Evolutionary conservation across 2,329 filamentous ascomycete genomes (phyloP).

Genomic region (Microdochium nivale): DNA sequence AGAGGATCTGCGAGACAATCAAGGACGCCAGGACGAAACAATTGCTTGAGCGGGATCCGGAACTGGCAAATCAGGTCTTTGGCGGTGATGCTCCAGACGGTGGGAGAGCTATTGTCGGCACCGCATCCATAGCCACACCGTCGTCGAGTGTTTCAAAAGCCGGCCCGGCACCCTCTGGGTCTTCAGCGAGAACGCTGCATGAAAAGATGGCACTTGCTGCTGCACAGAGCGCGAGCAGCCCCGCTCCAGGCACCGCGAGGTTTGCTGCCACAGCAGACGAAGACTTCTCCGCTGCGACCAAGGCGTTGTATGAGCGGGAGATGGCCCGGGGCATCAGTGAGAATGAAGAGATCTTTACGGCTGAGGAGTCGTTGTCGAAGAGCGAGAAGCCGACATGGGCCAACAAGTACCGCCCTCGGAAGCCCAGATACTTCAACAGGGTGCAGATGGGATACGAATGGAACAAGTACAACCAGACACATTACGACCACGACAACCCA

Average conservation of each 20-base stretch:
- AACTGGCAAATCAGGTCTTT: conserved; percentile 33
- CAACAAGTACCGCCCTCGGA: conserved; percentile 77
- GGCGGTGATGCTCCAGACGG: conserved; percentile 34
- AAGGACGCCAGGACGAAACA: conserved; percentile 59
- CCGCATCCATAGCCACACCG: conserved; percentile 9
- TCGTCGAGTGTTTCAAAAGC: conserved; percentile 18
- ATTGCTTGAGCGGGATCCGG: conserved; percentile 56
- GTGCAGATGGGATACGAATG: conserved; percentile 99
- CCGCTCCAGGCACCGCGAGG: conserved; percentile 51
- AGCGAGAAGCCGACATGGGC: conserved; percentile 66
- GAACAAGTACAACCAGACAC: conserved; percentile 99
- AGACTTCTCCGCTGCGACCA: conserved; percentile 80
- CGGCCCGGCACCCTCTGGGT: conserved; percentile 9
- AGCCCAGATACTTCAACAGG: conserved; percentile 94
- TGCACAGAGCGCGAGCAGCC: conserved; percentile 24
- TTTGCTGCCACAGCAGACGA: conserved; percentile 64
- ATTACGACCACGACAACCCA: conserved; percentile 97
- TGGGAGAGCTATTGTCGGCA: conserved; percentile 27
- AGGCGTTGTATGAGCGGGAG: conserved; percentile 84
- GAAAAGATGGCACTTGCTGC: conserved; percentile 12
- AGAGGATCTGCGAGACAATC: conserved; percentile 69
- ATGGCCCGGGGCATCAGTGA: conserved; percentile 85
- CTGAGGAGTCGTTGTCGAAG: conserved; percentile 70
- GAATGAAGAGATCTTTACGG: conserved; percentile 91
- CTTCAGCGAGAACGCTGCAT: conserved; percentile 14